Conservation (phyloP, 805 yeast species). For the Yamadazyma nakazawae region DNA sequence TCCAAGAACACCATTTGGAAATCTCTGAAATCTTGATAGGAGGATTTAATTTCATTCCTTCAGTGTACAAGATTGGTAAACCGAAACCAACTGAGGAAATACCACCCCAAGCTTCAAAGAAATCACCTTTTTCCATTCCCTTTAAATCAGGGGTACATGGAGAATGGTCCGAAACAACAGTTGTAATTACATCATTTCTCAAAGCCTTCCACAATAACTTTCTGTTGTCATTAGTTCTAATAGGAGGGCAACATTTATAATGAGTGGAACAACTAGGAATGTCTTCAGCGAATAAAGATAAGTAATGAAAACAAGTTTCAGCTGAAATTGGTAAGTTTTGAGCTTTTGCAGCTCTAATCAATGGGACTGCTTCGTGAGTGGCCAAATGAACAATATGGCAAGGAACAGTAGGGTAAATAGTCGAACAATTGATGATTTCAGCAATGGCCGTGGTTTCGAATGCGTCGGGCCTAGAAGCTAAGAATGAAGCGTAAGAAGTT, state of each 20-base stretch:
- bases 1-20: constrained; percentile 73
- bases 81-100: constrained; percentile 92
- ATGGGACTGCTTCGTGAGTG: constrained; percentile 76
- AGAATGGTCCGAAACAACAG: constrained; percentile 93
- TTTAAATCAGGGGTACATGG: constrained; percentile 94
- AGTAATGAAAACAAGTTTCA: constrained; percentile 93
- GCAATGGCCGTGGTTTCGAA: constrained; percentile 84
- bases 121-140: constrained; percentile 78
- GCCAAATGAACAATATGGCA: constrained; percentile 91
- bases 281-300: constrained; percentile 71
- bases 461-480: constrained; percentile 83
- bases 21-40: constrained; percentile 59
- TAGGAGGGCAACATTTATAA: constrained; percentile 95
- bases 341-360: constrained; percentile 61
- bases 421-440: constrained; percentile 62
- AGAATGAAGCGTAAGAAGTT: constrained; percentile 63
- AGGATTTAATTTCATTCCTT: constrained; percentile 52
- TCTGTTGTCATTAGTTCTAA: constrained; percentile 71
- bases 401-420: constrained; percentile 55
- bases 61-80: constrained; percentile 75
- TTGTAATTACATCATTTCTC: constrained; percentile 58
- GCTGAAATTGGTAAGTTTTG: constrained; percentile 65
- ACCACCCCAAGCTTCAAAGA: constrained; percentile 95
- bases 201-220: constrained; percentile 76
- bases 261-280: constrained; percentile 78